Base-by-base conservation (phyloP, 345 rosid species). In the Lepidium aucheri region DNA sequence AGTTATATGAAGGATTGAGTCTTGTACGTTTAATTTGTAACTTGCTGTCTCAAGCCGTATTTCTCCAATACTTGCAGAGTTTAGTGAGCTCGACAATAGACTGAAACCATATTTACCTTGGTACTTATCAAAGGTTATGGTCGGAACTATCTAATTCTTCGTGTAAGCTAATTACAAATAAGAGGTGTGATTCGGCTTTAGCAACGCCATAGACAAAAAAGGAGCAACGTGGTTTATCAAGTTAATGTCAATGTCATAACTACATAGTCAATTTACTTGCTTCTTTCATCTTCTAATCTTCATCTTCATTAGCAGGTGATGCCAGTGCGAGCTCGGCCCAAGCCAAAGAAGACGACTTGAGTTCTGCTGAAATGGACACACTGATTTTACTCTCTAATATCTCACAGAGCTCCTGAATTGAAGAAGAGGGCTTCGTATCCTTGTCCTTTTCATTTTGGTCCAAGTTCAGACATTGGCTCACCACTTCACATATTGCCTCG, bases 311-410 rank as follows among this genome's bases (percentile, higher is more conserved):
- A 84, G 45, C 55, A 28, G 75, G 75, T 0, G 97, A 85, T 13
- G 88, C 77, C 45, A 95, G 83, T 0, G 90, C 97, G 11, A 83
- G 88, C 82, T 95, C 98, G 0, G 99, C 98, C 99, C 99, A 95
- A 0, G 98, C 99, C 81, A 90, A 71, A 53, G 97, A 84, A 28
- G 96, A 85, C 0, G 97, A 78, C 78, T 75, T 82, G 36, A 87
- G 76, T 70, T 83, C 95, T 2, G 80, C 73, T 0, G 96, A 81
- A 51, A 86, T 53, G 3, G 94, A 84, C 13, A 87, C 83, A 73
- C 84, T 90, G n/a, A 95, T 86, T 72, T 74, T 61, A 76, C 83
- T 81, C 78, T 91, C 96, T 44, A 95, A 52, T 72, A 67, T 74
- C 68, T 75, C 44, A 72, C 80, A 74, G 59, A 95, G 16, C 62